Evolutionary conservation across 2,329 filamentous ascomycete species (phyloP).

Genomic region (Neobulgaria alba): DNA sequence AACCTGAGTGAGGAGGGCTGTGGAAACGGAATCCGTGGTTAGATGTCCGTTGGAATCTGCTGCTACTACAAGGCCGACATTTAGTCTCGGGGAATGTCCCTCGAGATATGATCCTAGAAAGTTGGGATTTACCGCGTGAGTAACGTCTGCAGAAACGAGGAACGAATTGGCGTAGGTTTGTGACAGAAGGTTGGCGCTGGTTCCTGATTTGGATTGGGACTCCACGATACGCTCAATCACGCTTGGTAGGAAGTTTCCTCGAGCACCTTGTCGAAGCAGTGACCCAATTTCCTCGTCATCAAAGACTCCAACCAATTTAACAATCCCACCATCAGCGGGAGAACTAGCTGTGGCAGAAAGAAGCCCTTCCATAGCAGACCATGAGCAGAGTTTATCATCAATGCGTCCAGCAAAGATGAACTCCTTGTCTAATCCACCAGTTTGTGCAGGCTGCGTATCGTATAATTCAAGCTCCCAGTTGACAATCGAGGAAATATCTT

Average conservation of each 20-base stretch:
- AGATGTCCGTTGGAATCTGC: conserved; percentile 89
- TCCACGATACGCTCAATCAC: conserved; percentile 77
- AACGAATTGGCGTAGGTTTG: conserved; percentile 89
- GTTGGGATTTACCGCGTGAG: conserved; percentile 90
- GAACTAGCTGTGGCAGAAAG: conserved; percentile 55
- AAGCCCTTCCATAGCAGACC: conserved; percentile 78
- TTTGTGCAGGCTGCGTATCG: conserved; percentile 76
- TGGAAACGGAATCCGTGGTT: conserved; percentile 85
- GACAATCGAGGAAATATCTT: conserved; percentile 65
- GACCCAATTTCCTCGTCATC: conserved; percentile 97
- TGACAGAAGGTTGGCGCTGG: conserved; percentile 55
- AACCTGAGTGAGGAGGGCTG: conserved; percentile 68
- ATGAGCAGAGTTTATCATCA: conserved; percentile 96
- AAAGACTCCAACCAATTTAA: conserved; percentile 90
- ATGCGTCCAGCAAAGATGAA: conserved; percentile 93
- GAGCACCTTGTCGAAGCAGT: conserved; percentile 79
- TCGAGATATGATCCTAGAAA: conserved; percentile 77
- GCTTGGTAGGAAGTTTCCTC: conserved; percentile 77
- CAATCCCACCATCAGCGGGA: conserved; percentile 51
- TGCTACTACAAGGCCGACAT: conserved; percentile 74
- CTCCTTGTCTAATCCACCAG: conserved; percentile 80
- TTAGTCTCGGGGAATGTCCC: conserved; percentile 79
- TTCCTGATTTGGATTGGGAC: conserved; percentile 40
- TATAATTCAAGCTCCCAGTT: conserved; percentile 98
- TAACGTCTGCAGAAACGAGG: conserved; percentile 86